Evolutionary conservation across 345 rosid genomes (phyloP).

Genomic region (Eucalyptus caleyi): DNA sequence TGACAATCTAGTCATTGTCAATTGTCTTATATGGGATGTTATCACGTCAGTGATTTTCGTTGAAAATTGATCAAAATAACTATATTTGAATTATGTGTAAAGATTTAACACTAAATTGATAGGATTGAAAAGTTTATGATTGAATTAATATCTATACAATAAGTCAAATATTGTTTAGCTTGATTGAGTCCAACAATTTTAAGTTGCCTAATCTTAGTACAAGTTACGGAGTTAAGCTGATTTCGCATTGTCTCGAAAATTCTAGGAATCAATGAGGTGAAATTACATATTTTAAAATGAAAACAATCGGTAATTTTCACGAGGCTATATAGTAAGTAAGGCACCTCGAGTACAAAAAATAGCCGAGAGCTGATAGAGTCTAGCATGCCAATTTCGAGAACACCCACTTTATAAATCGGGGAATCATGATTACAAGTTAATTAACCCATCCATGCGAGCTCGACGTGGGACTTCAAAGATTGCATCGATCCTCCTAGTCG

Average conservation of each 20-base stretch:
- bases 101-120: too few species aligned
- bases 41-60: too few species aligned
- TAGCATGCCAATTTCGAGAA: neutral
- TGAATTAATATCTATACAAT: too few species aligned
- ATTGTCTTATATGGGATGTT: too few species aligned
- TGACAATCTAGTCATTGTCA: too few species aligned
- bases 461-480: neutral
- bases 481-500: neutral
- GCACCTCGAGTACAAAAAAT: neutral
- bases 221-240: neutral
- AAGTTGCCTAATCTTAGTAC: neutral
- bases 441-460: neutral
- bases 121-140: too few species aligned
- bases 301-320: neutral
- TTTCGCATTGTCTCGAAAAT: accelerated
- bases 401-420: neutral
- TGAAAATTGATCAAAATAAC: too few species aligned
- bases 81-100: too few species aligned
- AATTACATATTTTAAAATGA: neutral
- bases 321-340: neutral
- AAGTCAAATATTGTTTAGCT: neutral
- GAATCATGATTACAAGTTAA: neutral
- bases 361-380: neutral
- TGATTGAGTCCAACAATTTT: neutral
- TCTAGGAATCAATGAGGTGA: neutral